These are phyloP conservation scores for Umbelopsis sp. DNA, from an alignment of 192 early-diverging fungal species.

Conservation along the genomic window DNA sequence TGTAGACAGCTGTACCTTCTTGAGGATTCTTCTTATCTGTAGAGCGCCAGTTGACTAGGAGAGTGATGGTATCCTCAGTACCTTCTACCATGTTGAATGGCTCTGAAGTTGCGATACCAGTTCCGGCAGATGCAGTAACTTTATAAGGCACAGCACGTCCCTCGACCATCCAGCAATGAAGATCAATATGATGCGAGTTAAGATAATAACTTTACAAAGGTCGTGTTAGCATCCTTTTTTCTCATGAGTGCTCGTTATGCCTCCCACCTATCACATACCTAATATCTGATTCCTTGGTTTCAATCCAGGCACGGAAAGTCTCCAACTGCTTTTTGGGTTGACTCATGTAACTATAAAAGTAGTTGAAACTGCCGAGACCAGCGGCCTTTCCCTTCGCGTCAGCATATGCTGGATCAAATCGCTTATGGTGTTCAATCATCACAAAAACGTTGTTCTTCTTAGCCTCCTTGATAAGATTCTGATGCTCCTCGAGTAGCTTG, in stretches of 20 bases:
- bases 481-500: conserved; percentile 42
- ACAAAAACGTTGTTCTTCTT: conserved; percentile 41
- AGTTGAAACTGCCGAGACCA: conserved; percentile 45
- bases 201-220: conserved; percentile 31
- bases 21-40: conserved; percentile 15
- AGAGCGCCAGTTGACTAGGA: conserved; percentile 44
- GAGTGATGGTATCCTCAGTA: conserved; percentile 53
- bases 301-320: conserved; percentile 44
- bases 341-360: conserved; percentile 47
- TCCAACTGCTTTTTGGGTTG: conserved; percentile 48
- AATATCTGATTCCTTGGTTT: conserved; percentile 47
- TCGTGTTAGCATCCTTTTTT: neutral
- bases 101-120: conserved; percentile 45
- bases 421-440: conserved; percentile 48
- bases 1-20: conserved; percentile 47
- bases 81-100: conserved; percentile 34
- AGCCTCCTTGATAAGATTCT: conserved; percentile 34
- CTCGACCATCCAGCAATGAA: conserved; percentile 41
- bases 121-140: conserved; percentile 38
- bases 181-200: conserved; percentile 52
- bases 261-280: neutral
- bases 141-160: conserved; percentile 37
- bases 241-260: neutral
- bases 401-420: conserved; percentile 51
- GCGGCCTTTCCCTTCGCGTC: conserved; percentile 40